Evolutionary conservation across 192 early-diverging fungal genomes (phyloP).

Genomic region (Coemansia sp.): DNA sequence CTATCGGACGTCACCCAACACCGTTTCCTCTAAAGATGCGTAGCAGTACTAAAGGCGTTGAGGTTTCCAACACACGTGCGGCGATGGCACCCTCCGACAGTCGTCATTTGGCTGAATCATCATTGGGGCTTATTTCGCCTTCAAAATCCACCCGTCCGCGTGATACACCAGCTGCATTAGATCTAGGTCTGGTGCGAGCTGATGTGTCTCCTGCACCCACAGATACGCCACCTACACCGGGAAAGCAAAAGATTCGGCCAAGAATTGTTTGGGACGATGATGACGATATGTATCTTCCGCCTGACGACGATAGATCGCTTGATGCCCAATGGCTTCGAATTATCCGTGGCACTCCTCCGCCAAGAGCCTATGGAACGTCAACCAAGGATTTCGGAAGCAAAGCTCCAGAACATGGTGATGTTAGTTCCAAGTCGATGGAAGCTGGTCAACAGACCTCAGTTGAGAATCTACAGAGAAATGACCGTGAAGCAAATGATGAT

Average conservation of each 20-base stretch:
- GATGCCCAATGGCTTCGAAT: constrained; percentile 55
- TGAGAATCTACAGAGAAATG: not conserved
- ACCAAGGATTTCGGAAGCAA: not conserved
- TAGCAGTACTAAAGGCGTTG: not conserved
- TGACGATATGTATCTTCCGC: constrained; percentile 15
- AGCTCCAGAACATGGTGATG: not conserved
- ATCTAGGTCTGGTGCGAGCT: not conserved
- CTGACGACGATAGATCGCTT: constrained; percentile 31
- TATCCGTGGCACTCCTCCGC: constrained; percentile 40
- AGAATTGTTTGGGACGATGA: constrained; percentile 46
- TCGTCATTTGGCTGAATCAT: not conserved
- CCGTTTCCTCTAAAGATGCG: constrained; percentile 37
- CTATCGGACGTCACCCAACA: constrained; percentile 35
- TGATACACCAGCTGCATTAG: not conserved
- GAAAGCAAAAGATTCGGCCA: constrained; percentile 30
- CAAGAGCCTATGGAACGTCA: constrained; percentile 12
- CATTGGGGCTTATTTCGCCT: not conserved
- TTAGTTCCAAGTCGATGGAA: not conserved
- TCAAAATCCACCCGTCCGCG: not conserved
- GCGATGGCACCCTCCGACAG: not conserved
- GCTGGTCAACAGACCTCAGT: not conserved
- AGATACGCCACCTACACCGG: constrained; percentile 21
- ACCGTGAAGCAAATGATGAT: not conserved
- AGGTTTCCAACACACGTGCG: not conserved
- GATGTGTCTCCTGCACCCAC: constrained; percentile 18